Conservation (phyloP, 1,139 yeast species). For the Magnusiomyces ingens region DNA sequence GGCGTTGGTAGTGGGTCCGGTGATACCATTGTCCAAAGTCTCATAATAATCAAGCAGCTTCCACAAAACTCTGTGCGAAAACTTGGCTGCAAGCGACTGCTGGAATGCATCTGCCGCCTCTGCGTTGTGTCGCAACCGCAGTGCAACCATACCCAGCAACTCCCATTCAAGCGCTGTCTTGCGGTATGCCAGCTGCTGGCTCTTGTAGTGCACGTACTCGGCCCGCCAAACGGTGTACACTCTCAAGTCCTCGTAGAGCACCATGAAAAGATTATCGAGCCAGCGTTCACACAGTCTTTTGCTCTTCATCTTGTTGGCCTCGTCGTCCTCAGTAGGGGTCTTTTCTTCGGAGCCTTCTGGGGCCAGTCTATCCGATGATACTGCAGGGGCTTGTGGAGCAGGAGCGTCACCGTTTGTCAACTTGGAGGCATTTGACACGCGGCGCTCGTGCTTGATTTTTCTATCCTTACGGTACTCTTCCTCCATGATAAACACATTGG, state of each 20-base stretch:
- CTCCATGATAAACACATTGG: constrained; percentile 91
- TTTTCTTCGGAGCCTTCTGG: not conserved
- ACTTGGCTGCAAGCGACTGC: constrained; percentile 68
- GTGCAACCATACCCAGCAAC: constrained; percentile 74
- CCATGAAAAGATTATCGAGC: constrained; percentile 83
- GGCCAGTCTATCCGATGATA: not conserved
- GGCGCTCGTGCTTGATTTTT: constrained; percentile 23
- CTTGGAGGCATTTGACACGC: not conserved
- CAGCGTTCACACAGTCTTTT: constrained; percentile 92
- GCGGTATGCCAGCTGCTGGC: constrained; percentile 65
- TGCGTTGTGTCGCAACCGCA: constrained; percentile 67
- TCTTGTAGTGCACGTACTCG: constrained; percentile 71
- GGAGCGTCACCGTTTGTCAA: not conserved
- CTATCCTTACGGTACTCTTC: constrained; percentile 56
- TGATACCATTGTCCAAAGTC: constrained; percentile 1
- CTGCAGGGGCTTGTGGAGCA: not conserved
- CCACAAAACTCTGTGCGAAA: constrained; percentile 74
- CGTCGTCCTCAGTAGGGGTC: not conserved
- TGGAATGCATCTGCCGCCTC: constrained; percentile 78
- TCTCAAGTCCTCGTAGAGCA: constrained; percentile 80
- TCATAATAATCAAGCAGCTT: constrained; percentile 62
- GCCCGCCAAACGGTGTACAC: constrained; percentile 91
- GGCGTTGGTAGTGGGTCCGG: constrained; percentile 1
- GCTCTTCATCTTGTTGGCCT: constrained; percentile 38
- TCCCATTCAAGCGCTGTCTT: constrained; percentile 94